Percentiles rank a stretch among this genome's conserved stretches.
phyloP scores from a whole-genome alignment of 192 early-diverging fungal species.

The Coemansia sp. region DNA sequence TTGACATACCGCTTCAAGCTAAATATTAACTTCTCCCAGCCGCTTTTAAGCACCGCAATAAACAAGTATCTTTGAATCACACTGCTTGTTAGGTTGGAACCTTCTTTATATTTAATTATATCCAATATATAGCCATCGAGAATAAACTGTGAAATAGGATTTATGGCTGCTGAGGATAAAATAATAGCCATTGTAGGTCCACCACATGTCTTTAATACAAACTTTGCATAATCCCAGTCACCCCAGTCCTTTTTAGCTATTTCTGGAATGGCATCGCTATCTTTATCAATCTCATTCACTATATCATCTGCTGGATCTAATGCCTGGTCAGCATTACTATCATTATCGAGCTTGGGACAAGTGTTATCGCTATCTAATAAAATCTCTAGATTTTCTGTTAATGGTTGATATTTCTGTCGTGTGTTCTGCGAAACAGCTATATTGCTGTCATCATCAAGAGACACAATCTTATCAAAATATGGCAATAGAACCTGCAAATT shows the following conservation, averaged over 20 bases:
- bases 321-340: neutral
- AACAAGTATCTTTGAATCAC: neutral
- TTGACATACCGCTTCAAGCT: neutral
- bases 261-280: neutral
- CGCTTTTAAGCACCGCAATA: neutral
- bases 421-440: conserved; percentile 8
- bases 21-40: neutral
- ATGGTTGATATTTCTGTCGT: conserved; percentile 8
- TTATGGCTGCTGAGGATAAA: conserved; percentile 14
- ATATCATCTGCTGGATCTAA: neutral
- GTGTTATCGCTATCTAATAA: neutral
- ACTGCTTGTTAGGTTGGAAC: neutral
- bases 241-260: neutral
- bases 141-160: conserved; percentile 16
- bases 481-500: conserved; percentile 78
- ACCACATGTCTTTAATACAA: conserved; percentile 23
- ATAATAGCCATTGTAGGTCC: conserved; percentile 8
- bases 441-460: conserved; percentile 62
- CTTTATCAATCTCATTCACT: neutral
- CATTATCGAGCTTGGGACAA: neutral
- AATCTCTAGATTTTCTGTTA: neutral
- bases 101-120: conserved; percentile 1
- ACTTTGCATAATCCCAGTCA: conserved; percentile 16
- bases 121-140: conserved; percentile 16
- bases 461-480: conserved; percentile 68